These are phyloP conservation scores for Hypocrella siamensis DNA, from an alignment of 2,329 filamentous ascomycete species.

Conservation along the genomic window DNA sequence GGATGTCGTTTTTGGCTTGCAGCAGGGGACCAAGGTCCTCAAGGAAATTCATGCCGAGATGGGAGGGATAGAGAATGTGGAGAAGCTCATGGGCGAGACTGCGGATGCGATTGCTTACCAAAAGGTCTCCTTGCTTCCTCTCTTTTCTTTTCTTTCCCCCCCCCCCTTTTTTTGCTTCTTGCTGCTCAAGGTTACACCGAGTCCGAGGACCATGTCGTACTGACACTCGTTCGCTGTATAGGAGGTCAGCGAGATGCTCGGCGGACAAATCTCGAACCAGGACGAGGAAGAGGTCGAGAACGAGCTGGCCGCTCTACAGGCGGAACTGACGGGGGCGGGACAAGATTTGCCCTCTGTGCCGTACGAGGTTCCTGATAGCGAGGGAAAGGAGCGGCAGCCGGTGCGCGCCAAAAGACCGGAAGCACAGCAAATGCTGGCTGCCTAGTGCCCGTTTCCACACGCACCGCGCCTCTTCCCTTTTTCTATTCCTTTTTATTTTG, in stretches of 20 bases:
- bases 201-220: no score
- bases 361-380: slow-evolving; percentile 14
- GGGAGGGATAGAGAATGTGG: slow-evolving; percentile 84
- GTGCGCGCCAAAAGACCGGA: slow-evolving; percentile 7
- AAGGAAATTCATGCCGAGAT: slow-evolving; percentile 90
- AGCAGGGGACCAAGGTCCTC: slow-evolving; percentile 80
- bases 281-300: slow-evolving; percentile 98
- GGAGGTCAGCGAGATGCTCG: slow-evolving; percentile 88
- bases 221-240: slow-evolving; percentile 19
- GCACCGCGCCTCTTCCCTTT: no score
- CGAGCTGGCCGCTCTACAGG: slow-evolving; percentile 69
- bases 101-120: slow-evolving; percentile 88
- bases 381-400: not conserved
- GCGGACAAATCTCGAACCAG: slow-evolving; percentile 74
- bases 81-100: slow-evolving; percentile 87
- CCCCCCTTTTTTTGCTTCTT: no score
- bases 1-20: slow-evolving; percentile 81
- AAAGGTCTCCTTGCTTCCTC: slow-evolving; percentile 36
- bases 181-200: no score
- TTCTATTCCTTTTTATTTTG: no score
- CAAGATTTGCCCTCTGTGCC: slow-evolving; percentile 16
- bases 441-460: no score
- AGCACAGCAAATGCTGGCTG: slow-evolving; percentile 24
- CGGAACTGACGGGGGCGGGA: slow-evolving; percentile 14
- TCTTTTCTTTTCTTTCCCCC: not conserved